phyloP scores from a whole-genome alignment of 2,329 filamentous ascomycete species.

The Bipolaris victoriae region DNA sequence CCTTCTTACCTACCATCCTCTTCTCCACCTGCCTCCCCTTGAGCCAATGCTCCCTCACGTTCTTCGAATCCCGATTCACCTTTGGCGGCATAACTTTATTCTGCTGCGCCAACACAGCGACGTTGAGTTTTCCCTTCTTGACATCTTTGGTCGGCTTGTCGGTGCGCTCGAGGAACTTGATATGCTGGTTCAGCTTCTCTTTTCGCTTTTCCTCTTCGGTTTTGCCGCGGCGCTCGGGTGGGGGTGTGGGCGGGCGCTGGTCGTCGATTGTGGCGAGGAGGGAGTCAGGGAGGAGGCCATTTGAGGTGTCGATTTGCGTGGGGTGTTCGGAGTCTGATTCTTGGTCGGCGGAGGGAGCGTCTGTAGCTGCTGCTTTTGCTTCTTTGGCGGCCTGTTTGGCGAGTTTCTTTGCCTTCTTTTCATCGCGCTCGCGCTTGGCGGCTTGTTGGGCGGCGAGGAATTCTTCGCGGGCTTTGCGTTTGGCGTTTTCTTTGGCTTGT shows the following conservation, averaged over 20 bases:
- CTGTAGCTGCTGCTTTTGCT: conserved; percentile 12
- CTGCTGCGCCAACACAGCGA: conserved; percentile 56
- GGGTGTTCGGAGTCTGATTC: conserved; percentile 8
- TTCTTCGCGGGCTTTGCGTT: conserved; percentile 39
- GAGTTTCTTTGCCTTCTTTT: conserved; percentile 40
- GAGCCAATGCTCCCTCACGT: conserved; percentile 52
- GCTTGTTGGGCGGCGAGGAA: conserved; percentile 43
- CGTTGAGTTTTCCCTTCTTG: conserved; percentile 55
- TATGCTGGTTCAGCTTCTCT: conserved; percentile 56
- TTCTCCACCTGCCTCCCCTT: conserved; percentile 49
- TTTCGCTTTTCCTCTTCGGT: conserved; percentile 44
- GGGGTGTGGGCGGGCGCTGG: conserved; percentile 54
- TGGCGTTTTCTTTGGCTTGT: conserved; percentile 34
- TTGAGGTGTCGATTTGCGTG: conserved; percentile 47
- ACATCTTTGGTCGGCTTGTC: conserved; percentile 59
- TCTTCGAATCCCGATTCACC: conserved; percentile 44
- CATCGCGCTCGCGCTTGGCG: conserved; percentile 39
- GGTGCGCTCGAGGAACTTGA: conserved; percentile 56
- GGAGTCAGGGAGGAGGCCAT: conserved; percentile 58
- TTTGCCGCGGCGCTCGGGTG: conserved; percentile 33
- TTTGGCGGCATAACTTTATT: conserved; percentile 54
- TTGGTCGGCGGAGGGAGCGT: conserved; percentile 7
- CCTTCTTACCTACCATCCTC: conserved; percentile 33
- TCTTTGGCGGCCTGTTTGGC: conserved; percentile 26
- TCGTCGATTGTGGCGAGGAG: conserved; percentile 57